Conservation (phyloP, 2,329 filamentous ascomycete genomes). For the Dactylonectria macrodidyma region DNA sequence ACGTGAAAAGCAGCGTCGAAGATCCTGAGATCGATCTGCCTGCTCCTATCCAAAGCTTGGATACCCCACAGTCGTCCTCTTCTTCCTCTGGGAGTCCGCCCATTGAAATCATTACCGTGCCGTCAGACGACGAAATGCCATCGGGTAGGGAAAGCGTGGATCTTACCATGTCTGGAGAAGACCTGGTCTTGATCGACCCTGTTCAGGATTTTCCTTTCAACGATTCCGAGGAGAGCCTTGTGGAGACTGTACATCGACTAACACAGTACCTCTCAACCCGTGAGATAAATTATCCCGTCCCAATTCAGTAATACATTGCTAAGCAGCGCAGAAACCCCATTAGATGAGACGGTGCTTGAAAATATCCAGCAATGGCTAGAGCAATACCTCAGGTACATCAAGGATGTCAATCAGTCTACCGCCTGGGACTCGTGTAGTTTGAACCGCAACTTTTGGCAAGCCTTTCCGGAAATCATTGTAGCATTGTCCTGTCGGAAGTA, state of each 20-base stretch:
- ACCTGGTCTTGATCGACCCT: slow-evolving; percentile 56
- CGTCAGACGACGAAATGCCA: slow-evolving; percentile 54
- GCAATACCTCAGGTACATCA: slow-evolving; percentile 61
- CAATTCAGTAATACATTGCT: slow-evolving; percentile 33
- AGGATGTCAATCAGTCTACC: slow-evolving; percentile 50
- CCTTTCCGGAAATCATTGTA: slow-evolving; percentile 65
- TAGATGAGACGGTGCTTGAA: slow-evolving; percentile 61
- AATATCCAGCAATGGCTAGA: slow-evolving; percentile 67
- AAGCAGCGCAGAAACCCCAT: slow-evolving; percentile 55
- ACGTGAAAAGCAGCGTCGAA: slow-evolving; percentile 63
- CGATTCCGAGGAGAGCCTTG: slow-evolving; percentile 49
- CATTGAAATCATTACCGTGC: slow-evolving; percentile 59
- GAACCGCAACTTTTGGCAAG: slow-evolving; percentile 66
- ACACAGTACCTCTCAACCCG: slow-evolving; percentile 55
- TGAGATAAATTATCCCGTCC: slow-evolving; percentile 37
- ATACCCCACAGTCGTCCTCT: slow-evolving; percentile 53
- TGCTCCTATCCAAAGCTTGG: slow-evolving; percentile 41
- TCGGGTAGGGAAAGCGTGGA: slow-evolving; percentile 53
- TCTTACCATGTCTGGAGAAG: slow-evolving; percentile 41
- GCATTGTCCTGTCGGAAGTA: slow-evolving; percentile 58
- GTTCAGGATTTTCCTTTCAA: slow-evolving; percentile 63
- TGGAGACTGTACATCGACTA: slow-evolving; percentile 54
- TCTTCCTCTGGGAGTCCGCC: slow-evolving; percentile 61
- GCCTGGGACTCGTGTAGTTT: slow-evolving; percentile 61
- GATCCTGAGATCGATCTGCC: slow-evolving; percentile 56